Base-by-base conservation (phyloP, 2,329 filamentous ascomycete genomes). In the Dendryphion nanum region DNA sequence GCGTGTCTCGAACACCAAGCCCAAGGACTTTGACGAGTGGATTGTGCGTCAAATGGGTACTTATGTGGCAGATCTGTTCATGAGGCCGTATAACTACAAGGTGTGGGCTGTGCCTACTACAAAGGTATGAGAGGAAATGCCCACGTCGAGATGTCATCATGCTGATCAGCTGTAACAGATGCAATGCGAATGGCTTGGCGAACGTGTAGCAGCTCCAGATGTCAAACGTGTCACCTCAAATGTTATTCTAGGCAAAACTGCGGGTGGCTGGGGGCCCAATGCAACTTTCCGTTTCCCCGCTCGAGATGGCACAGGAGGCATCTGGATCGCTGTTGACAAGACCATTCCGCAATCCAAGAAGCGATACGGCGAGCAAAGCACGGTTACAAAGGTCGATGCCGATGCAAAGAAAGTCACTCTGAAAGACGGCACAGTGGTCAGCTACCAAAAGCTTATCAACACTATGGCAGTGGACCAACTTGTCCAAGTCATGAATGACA, bases 11-110 rank as follows among this genome's bases (percentile, higher is more conserved):
- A 91, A 82, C 73, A 88, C 82, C 52, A 97, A 97, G 78, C 93
- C 93, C 58, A 85, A 90, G 77, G 79, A 94, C 75, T 98, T 98
- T 60, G 93, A 98, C 64, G 89, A 98, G 76, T 97, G 90, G 90
- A 97, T 97, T 63, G 68, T 97, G 58, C 83, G 93, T 61, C 94
- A 86, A 76, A 90, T 86, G 74, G 93, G 93, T 59, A 75, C 81
- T 57, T 91, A 91, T 57, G 79, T 98, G 61, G 91, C 90, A 53
- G 83, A 98, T 68, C 78, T 91, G 57, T 98, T 98, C 81, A 98
- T 98, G 93, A 81, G 93, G 59, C 93, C 93, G 38, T 98, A 98
- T 80, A 98, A 98, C 82, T 98, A 85, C 83, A 98, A 98, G 77
- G 93, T 98, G 66, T 98, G 93, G 93, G 93, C 93, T 47, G 91